A percentile compares a stretch with the other conserved stretches of the same genome.
These are phyloP conservation scores for Chlorella sp. DNA, from an alignment of 139 green algal species.

Conservation along the genomic window DNA sequence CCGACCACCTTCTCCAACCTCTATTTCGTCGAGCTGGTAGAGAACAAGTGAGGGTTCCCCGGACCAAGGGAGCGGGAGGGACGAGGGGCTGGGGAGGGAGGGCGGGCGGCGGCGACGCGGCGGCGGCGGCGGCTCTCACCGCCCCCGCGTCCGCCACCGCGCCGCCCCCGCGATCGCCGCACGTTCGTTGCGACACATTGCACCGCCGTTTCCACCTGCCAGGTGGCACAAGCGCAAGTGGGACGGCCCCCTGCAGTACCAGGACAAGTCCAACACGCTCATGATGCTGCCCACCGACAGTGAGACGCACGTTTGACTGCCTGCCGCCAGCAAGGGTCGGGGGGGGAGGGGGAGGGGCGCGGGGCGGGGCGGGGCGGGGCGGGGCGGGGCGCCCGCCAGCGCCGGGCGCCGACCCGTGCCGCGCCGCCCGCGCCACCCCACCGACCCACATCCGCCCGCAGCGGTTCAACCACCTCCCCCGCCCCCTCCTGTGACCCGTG, in stretches of 20 bases:
- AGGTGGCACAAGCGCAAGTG: slow-evolving; percentile 86
- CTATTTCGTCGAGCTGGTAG: slow-evolving; percentile 78
- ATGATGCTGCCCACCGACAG: slow-evolving; percentile 90
- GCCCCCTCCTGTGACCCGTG: not conserved
- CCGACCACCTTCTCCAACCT: slow-evolving; percentile 88
- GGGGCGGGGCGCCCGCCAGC: not conserved
- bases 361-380: not conserved
- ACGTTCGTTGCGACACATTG: too few relatives aligned
- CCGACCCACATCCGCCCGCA: not conserved
- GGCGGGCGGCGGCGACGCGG: too few relatives aligned
- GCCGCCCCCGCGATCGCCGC: too few relatives aligned
- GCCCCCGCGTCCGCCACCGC: too few relatives aligned
- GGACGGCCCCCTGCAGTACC: slow-evolving; percentile 79
- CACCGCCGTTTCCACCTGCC: too few relatives aligned
- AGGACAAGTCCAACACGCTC: slow-evolving; percentile 74
- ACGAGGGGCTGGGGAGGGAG: too few relatives aligned
- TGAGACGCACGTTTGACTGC: not conserved
- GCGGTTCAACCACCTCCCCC: not conserved
- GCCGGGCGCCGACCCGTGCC: not conserved
- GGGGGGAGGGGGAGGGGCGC: not conserved
- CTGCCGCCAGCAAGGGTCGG: not conserved
- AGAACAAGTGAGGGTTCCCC: too few relatives aligned
- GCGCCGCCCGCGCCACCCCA: not conserved
- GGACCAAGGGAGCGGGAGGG: too few relatives aligned
- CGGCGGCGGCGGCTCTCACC: too few relatives aligned